These are phyloP conservation scores for Chimonanthus praecox DNA, from an alignment of 164 flowering plant species.

Conservation along the genomic window DNA sequence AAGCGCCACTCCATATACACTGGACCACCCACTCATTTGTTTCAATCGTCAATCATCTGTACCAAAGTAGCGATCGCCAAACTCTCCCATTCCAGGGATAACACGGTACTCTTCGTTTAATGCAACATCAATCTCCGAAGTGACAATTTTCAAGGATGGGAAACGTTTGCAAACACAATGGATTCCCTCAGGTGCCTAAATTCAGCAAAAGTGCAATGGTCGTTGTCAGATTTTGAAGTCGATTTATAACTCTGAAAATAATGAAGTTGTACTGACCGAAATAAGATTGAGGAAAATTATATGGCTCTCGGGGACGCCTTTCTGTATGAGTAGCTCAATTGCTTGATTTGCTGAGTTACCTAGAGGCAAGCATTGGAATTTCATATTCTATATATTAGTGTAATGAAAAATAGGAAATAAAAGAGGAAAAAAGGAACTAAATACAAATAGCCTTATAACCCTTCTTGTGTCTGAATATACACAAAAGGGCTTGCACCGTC, in stretches of 20 bases:
- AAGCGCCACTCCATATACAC: too few relatives aligned
- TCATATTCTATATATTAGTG: not conserved
- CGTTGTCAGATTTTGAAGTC: not conserved
- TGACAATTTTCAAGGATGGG: slow-evolving; percentile 78
- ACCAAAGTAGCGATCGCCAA: slow-evolving; percentile 96
- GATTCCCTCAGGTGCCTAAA: slow-evolving; percentile 91
- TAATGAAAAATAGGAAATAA: too few relatives aligned
- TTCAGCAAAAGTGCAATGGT: not conserved
- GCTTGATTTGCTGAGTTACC: slow-evolving; percentile 95
- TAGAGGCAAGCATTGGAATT: slow-evolving; percentile 14
- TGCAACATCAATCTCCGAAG: slow-evolving; percentile 79
- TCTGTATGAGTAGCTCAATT: slow-evolving; percentile 78
- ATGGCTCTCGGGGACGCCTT: slow-evolving; percentile 88
- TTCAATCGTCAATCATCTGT: slow-evolving; percentile 63
- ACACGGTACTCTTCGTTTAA: slow-evolving; percentile 83
- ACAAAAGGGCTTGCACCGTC: not conserved
- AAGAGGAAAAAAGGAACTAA: not conserved
- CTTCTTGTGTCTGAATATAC: not conserved
- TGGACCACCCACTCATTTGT: too few relatives aligned
- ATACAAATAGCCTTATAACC: not conserved
- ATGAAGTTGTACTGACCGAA: slow-evolving; percentile 47
- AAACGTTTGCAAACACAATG: slow-evolving; percentile 86
- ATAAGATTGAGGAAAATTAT: slow-evolving; percentile 89
- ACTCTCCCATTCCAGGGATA: slow-evolving; percentile 95
- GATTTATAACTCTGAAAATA: not conserved